Percentiles rank a stretch among this genome's conserved stretches.
phyloP scores from a whole-genome alignment of 768 basidiomycete species.

The Rickenella mellea region DNA sequence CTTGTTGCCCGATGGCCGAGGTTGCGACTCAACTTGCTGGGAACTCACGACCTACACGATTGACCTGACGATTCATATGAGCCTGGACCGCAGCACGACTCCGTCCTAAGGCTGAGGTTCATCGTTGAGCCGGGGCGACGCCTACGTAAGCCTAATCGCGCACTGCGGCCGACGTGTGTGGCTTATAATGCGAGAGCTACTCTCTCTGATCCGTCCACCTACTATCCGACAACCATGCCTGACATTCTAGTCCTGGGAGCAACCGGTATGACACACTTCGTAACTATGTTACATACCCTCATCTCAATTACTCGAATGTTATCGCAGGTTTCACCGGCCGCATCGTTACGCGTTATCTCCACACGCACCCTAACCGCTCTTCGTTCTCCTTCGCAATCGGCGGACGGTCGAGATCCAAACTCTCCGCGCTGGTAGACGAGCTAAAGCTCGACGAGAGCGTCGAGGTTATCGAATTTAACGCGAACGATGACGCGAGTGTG shows the following conservation, averaged over 20 bases:
- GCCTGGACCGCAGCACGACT: too few species aligned
- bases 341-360: constrained; percentile 59
- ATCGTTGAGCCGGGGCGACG: too few species aligned
- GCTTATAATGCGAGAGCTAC: too few species aligned
- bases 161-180: too few species aligned
- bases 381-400: constrained; percentile 60
- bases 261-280: constrained; percentile 45
- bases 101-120: too few species aligned
- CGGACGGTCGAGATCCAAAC: constrained; percentile 57
- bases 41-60: too few species aligned
- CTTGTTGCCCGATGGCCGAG: too few species aligned
- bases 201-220: too few species aligned
- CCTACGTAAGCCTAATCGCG: too few species aligned
- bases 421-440: constrained; percentile 41
- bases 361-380: constrained; percentile 46
- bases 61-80: too few species aligned
- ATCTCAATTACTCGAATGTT: not conserved
- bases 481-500: constrained; percentile 41
- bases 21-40: too few species aligned
- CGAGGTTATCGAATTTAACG: constrained; percentile 44
- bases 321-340: constrained; percentile 55
- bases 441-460: constrained; percentile 32
- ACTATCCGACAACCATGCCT: too few species aligned
- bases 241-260: constrained; percentile 69
- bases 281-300: constrained; percentile 4